These are phyloP conservation scores for Phytophthora hybrid DNA, from an alignment of 352 stramenopile species.

Conservation along the genomic window DNA sequence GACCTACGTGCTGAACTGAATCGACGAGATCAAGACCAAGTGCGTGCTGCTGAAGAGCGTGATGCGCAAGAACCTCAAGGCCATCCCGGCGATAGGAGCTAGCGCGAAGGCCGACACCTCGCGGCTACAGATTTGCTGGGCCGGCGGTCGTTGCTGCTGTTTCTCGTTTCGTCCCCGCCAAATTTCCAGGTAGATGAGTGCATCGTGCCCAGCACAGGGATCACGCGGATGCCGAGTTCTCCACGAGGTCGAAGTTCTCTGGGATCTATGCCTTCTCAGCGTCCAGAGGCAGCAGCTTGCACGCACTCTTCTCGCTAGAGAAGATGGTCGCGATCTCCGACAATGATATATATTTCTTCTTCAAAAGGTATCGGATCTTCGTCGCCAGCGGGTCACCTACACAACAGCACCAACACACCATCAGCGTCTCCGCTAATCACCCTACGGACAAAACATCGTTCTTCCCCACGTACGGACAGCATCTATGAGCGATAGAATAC, in stretches of 20 bases:
- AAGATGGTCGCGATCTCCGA: slow-evolving; percentile 90
- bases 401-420: background rate
- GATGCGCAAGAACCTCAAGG: no score
- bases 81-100: no score
- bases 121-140: no score
- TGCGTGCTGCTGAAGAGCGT: no score
- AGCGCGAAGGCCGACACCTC: no score
- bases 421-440: background rate
- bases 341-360: slow-evolving; percentile 78
- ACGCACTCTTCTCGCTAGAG: slow-evolving; percentile 96
- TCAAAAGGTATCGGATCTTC: slow-evolving; percentile 96
- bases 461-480: slow-evolving; percentile 72
- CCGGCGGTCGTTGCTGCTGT: slow-evolving; percentile 73
- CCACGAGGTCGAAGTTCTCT: slow-evolving; percentile 95
- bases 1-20: no score
- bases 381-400: slow-evolving; percentile 94
- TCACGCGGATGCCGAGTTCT: slow-evolving; percentile 96
- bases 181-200: slow-evolving; percentile 90
- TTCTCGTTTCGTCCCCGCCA: slow-evolving; percentile 75
- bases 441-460: background rate
- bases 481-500: slow-evolving; percentile 86
- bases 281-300: slow-evolving; percentile 95
- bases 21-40: no score
- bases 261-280: slow-evolving; percentile 90
- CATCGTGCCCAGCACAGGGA: slow-evolving; percentile 95